phyloP scores from a whole-genome alignment of 352 stramenopile genomes.

The Elongisporangium anandrum region DNA sequence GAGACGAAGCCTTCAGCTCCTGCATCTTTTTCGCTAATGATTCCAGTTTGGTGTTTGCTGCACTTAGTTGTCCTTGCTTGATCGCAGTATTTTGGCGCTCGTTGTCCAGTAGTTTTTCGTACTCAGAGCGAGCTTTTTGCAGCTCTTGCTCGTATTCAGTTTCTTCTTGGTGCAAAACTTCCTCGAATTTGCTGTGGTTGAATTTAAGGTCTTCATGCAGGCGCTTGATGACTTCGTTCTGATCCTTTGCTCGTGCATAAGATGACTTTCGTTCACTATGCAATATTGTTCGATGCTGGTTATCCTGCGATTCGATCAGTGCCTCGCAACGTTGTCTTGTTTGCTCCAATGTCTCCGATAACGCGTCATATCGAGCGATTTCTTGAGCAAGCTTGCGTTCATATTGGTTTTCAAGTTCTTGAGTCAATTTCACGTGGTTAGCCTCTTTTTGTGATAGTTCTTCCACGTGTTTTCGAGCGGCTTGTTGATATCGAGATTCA shows the following conservation, averaged over 20 bases:
- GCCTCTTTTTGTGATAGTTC: slow-evolving; percentile 74
- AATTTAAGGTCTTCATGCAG: slow-evolving; percentile 83
- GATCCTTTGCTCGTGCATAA: slow-evolving; percentile 66
- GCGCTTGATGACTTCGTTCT: slow-evolving; percentile 80
- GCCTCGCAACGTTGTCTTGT: slow-evolving; percentile 87
- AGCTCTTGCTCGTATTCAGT: slow-evolving; percentile 80
- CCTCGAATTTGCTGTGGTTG: slow-evolving; percentile 84
- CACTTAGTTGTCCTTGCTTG: slow-evolving; percentile 76
- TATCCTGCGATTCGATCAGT: slow-evolving; percentile 79
- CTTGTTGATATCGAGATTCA: slow-evolving; percentile 62
- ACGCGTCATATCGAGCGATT: slow-evolving; percentile 79
- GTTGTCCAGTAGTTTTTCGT: slow-evolving; percentile 57
- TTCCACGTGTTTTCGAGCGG: slow-evolving; percentile 64
- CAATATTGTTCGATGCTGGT: slow-evolving; percentile 47
- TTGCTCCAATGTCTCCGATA: slow-evolving; percentile 86
- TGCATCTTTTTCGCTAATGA: slow-evolving; percentile 83
- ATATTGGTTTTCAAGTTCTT: slow-evolving; percentile 92
- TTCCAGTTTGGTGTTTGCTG: slow-evolving; percentile 77
- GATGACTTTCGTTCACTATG: slow-evolving; percentile 62
- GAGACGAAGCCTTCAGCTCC: slow-evolving; percentile 68
- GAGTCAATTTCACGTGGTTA: slow-evolving; percentile 76
- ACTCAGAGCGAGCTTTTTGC: slow-evolving; percentile 43
- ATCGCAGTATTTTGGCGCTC: slow-evolving; percentile 78
- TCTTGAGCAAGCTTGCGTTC: slow-evolving; percentile 89
- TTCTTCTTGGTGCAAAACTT: slow-evolving; percentile 78